A percentile compares a stretch with the other conserved stretches of the same genome.
Conservation (phyloP, 2,329 filamentous ascomycete species). For the Leptographium flavum region DNA sequence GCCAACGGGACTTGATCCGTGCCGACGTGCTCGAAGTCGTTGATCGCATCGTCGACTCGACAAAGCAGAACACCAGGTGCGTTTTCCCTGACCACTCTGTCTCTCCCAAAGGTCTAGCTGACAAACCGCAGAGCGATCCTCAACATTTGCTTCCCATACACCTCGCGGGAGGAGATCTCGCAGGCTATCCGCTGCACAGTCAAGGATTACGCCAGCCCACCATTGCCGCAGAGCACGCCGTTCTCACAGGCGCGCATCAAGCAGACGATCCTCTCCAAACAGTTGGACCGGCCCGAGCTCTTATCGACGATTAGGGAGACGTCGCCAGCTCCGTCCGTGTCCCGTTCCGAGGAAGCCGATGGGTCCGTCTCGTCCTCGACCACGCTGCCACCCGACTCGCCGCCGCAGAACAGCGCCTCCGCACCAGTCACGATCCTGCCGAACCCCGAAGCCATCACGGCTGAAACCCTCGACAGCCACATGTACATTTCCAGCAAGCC, state of each 20-base stretch:
- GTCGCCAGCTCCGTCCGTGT: constrained; percentile 27
- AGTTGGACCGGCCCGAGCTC: constrained; percentile 32
- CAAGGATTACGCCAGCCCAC: constrained; percentile 65
- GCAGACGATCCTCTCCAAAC: constrained; percentile 65
- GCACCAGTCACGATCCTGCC: constrained; percentile 27
- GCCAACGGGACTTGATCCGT: constrained; percentile 70
- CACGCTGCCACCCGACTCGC: constrained; percentile 38
- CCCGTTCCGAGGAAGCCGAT: constrained; percentile 31
- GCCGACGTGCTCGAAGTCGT: constrained; percentile 81
- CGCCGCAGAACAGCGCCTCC: constrained; percentile 23
- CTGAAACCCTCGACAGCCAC: constrained; percentile 67
- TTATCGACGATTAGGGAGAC: constrained; percentile 35
- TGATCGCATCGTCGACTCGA: constrained; percentile 73
- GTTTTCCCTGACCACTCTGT: constrained; percentile 9
- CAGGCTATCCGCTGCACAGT: constrained; percentile 79
- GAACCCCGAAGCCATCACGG: constrained; percentile 78
- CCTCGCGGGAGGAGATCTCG: constrained; percentile 88
- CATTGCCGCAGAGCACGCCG: constrained; percentile 48
- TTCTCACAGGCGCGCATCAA: constrained; percentile 84
- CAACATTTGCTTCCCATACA: constrained; percentile 97
- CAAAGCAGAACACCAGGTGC: constrained; percentile 70
- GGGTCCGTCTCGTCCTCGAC: constrained; percentile 47
- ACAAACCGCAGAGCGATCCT: constrained; percentile 35
- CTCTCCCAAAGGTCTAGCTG: background rate
- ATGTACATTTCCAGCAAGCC: constrained; percentile 80